Base-by-base conservation (phyloP, 2,329 filamentous ascomycete species). In the Claviceps capensis region DNA sequence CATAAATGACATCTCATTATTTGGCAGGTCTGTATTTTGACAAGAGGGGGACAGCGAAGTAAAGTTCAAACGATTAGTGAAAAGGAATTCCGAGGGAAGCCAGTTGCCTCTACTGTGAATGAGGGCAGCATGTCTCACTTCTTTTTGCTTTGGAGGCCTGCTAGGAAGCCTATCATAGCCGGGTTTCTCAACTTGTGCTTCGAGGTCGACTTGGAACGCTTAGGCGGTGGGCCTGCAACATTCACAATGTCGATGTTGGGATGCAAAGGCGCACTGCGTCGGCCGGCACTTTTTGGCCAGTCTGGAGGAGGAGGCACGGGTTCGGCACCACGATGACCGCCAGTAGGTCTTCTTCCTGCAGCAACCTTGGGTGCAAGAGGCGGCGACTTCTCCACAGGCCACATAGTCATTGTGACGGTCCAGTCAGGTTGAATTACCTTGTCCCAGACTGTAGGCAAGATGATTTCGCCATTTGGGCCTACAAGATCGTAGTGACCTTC, bases 401-500 rank as follows among this genome's bases (percentile, higher is more conserved):
- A 80, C 75, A 80, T 79, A 41, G 76, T 71, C 74, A 77, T 77
- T 9, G 70, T 75, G 52, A 77, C 71, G 17, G 61, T 60, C 69
- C 67, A 70, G 63, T 90, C 86, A 2, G 87, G 87, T 65, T 91
- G 77, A 49, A 93, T 73, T 45, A 88, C 83, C 59, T 82, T 86
- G 58, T 90, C 86, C 87, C 87, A 93, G 14, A 91, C 80, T 6
- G 65, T 61, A 5, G 86, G 85, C 42, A 93, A 78, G 60, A 93
- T 90, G 57, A 91, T 89, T 64, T 93, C 85, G 42, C 84, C 84
- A 59, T 88, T 81, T 4, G 87, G 86, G 0, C 85, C 87, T 49
- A 88, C 77, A 43, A 93, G 71, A 63, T 93, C 87, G 65, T 89
- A 93, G 61, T 88, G 85, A 1, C 87, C 86, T 53, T 86, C 78